Evolutionary conservation across 2,329 filamentous ascomycete species (phyloP).

Genomic region (Xylariomycetidae sp.): DNA sequence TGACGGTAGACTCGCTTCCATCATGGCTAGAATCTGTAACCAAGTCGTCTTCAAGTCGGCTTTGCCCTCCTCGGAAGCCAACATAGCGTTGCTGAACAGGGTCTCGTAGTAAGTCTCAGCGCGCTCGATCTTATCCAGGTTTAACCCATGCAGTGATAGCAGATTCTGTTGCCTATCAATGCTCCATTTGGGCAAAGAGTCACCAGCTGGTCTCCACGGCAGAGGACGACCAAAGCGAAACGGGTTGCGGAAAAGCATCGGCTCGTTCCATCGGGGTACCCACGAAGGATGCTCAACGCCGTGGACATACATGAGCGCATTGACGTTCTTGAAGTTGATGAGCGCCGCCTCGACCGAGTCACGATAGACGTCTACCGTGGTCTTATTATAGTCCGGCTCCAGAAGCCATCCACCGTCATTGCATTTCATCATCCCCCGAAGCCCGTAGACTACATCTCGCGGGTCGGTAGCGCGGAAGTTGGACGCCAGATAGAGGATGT

Average conservation of each 20-base stretch:
- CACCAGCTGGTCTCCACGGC: neutral
- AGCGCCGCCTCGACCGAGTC: slow-evolving; percentile 1
- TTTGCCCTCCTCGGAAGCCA: neutral
- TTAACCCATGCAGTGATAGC: neutral
- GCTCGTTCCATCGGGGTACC: neutral
- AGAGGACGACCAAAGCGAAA: neutral
- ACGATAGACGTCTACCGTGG: neutral
- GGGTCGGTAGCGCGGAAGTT: neutral
- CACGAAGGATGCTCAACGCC: neutral
- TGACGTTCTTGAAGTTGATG: slow-evolving; percentile 1
- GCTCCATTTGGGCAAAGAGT: neutral
- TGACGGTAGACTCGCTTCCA: no score
- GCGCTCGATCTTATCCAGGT: neutral
- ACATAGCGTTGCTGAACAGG: neutral
- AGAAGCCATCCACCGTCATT: neutral
- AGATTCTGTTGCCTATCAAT: neutral
- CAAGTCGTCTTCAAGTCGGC: neutral
- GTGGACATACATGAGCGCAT: neutral
- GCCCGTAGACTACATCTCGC: neutral
- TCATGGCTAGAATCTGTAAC: no score
- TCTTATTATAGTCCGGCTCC: neutral
- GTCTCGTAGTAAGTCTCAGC: neutral
- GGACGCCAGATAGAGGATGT: neutral
- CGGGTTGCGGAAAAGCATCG: neutral
- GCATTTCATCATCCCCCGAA: neutral